Percentiles rank a stretch among this genome's conserved stretches.
phyloP scores from a whole-genome alignment of 2,329 filamentous ascomycete genomes.

The Diaporthe vexans region DNA sequence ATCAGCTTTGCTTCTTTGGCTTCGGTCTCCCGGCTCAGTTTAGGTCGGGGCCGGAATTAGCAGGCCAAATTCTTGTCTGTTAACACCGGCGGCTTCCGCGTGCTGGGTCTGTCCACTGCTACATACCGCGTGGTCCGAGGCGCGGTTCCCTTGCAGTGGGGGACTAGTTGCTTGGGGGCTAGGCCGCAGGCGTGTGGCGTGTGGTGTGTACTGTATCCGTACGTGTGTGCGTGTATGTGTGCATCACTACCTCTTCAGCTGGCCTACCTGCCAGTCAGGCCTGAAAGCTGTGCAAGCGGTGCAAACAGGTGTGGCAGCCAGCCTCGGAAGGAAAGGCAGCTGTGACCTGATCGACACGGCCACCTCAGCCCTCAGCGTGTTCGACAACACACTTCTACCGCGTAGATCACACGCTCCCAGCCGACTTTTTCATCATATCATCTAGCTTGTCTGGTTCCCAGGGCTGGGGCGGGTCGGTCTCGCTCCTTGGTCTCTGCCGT shows the following conservation, averaged over 20 bases:
- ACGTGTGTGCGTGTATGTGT: no score
- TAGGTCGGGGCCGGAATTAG: slow-evolving; percentile 19
- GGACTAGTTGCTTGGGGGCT: neutral
- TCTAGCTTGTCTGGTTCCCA: neutral
- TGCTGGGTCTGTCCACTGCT: slow-evolving; percentile 17
- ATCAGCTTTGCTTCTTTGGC: slow-evolving; percentile 15
- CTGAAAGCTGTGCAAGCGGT: neutral
- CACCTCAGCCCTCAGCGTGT: slow-evolving; percentile 19
- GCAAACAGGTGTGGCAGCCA: neutral
- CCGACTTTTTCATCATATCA: neutral
- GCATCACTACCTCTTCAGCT: neutral
- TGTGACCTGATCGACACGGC: slow-evolving; percentile 29
- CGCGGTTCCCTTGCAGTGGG: neutral
- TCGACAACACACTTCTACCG: slow-evolving; percentile 23
- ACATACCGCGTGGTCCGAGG: slow-evolving; percentile 14
- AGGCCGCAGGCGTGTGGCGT: neutral
- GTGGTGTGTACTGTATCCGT: neutral
- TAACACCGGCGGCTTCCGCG: slow-evolving; percentile 27
- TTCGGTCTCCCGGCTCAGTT: slow-evolving; percentile 20
- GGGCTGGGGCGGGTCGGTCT: slow-evolving; percentile 12
- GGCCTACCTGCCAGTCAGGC: no score
- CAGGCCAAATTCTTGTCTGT: slow-evolving; percentile 2
- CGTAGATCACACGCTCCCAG: slow-evolving; percentile 30
- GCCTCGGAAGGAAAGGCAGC: slow-evolving; percentile 16
- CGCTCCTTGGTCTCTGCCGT: neutral